A percentile compares a stretch with the other conserved stretches of the same genome.
These are phyloP conservation scores for Epithemia pelagica DNA, from an alignment of 108 stramenopile genomes.

Conservation along the genomic window DNA sequence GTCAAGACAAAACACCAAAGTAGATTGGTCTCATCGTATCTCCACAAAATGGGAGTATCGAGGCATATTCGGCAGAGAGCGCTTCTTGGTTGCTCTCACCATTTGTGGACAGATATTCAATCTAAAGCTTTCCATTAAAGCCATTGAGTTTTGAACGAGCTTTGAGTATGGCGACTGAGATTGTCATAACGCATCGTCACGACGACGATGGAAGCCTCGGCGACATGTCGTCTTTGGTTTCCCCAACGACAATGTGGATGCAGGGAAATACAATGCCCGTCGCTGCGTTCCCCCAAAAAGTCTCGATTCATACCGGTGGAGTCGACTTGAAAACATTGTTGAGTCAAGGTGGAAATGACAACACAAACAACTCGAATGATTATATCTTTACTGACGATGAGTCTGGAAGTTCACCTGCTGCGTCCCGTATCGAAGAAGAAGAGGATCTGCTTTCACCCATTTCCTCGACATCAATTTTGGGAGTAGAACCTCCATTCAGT, in stretches of 20 bases:
- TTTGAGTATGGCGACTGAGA: neutral
- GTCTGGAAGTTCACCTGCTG: neutral
- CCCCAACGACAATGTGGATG: neutral
- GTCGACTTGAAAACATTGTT: neutral
- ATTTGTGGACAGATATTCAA: too few species aligned
- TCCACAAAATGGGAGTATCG: too few species aligned
- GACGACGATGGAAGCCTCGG: neutral
- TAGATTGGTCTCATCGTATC: too few species aligned
- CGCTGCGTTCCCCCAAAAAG: neutral
- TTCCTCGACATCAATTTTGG: neutral
- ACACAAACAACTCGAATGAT: neutral
- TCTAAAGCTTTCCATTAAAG: too few species aligned
- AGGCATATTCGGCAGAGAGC: too few species aligned
- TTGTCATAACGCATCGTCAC: neutral
- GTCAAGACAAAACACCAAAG: too few species aligned
- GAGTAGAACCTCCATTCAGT: neutral
- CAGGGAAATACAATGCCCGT: neutral
- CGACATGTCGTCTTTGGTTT: neutral
- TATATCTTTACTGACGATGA: neutral
- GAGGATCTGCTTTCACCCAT: neutral
- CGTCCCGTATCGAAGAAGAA: neutral
- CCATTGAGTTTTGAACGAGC: too few species aligned
- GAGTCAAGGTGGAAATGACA: neutral
- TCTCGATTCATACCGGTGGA: neutral
- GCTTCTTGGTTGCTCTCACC: too few species aligned